phyloP scores from a whole-genome alignment of 2,329 filamentous ascomycete genomes.

The Botrytis squamosa region DNA sequence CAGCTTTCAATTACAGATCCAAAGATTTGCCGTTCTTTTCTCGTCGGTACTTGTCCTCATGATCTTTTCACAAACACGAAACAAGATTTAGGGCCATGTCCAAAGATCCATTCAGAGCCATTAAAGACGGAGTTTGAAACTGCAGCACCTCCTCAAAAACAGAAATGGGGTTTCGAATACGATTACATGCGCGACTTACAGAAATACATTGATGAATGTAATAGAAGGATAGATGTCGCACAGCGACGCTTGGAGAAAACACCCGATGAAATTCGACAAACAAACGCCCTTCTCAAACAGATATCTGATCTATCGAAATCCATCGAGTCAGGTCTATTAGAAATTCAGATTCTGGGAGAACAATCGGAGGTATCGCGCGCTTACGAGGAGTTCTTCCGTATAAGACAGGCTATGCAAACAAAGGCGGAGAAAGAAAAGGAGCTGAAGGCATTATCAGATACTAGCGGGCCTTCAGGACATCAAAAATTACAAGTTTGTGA shows the following conservation, averaged over 20 bases:
- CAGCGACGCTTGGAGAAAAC: constrained; percentile 94
- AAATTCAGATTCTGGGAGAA: constrained; percentile 83
- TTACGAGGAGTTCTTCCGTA: constrained; percentile 83
- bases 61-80: constrained; percentile 99
- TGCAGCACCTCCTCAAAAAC: constrained; percentile 66
- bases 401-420: constrained; percentile 74
- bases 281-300: constrained; percentile 80
- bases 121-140: constrained; percentile 86
- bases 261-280: constrained; percentile 94
- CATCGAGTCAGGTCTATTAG: constrained; percentile 78
- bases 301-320: constrained; percentile 79
- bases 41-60: constrained; percentile 92
- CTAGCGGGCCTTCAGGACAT: constrained; percentile 86
- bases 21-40: constrained; percentile 92
- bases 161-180: constrained; percentile 79
- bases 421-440: constrained; percentile 85
- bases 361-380: constrained; percentile 77
- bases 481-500: constrained; percentile 99
- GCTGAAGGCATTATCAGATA: constrained; percentile 86
- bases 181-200: constrained; percentile 96
- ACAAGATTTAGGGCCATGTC: constrained; percentile 88
- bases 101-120: constrained; percentile 83
- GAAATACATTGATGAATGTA: constrained; percentile 96
- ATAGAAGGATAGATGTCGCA: constrained; percentile 85
- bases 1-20: constrained; percentile 87